Conservation (phyloP, 169 alveolate species). For the Plasmodium vinckei region DNA sequence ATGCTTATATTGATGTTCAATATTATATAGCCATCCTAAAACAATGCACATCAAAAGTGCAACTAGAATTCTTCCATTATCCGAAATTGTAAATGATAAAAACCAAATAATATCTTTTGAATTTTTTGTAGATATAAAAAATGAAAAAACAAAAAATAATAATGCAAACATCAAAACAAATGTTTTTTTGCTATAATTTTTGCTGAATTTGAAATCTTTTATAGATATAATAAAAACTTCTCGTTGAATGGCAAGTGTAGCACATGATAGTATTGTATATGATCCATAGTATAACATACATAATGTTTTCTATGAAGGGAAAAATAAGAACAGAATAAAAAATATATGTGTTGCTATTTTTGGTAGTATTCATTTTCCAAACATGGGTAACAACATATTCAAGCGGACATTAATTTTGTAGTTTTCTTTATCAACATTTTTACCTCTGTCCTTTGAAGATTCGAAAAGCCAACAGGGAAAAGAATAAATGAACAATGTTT, state of each 20-base stretch:
- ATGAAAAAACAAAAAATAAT: slow-evolving; percentile 67
- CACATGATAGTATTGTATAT: slow-evolving; percentile 79
- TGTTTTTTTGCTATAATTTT: slow-evolving; percentile 34
- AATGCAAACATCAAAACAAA: slow-evolving; percentile 51
- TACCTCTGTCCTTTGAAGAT: slow-evolving; percentile 62
- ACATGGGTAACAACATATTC: neutral
- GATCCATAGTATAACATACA: slow-evolving; percentile 82
- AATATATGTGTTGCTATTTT: too few relatives aligned
- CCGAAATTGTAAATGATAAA: slow-evolving; percentile 83
- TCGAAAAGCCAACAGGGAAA: slow-evolving; percentile 60
- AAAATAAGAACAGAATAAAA: too few relatives aligned
- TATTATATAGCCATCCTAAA: slow-evolving; percentile 56
- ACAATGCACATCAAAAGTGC: slow-evolving; percentile 61
- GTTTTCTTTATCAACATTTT: neutral
- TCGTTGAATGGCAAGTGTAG: slow-evolving; percentile 82
- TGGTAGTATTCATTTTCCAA: too few relatives aligned
- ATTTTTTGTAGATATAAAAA: slow-evolving; percentile 62
- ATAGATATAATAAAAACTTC: slow-evolving; percentile 81
- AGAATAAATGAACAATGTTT: slow-evolving; percentile 66
- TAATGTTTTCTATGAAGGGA: slow-evolving; percentile 79
- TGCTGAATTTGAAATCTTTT: slow-evolving; percentile 54
- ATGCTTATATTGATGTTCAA: slow-evolving; percentile 11
- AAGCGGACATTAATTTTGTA: neutral
- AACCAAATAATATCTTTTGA: slow-evolving; percentile 84
- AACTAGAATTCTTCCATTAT: slow-evolving; percentile 81